These are phyloP conservation scores for Setomelanomma holmii DNA, from an alignment of 2,329 filamentous ascomycete species.

Conservation along the genomic window DNA sequence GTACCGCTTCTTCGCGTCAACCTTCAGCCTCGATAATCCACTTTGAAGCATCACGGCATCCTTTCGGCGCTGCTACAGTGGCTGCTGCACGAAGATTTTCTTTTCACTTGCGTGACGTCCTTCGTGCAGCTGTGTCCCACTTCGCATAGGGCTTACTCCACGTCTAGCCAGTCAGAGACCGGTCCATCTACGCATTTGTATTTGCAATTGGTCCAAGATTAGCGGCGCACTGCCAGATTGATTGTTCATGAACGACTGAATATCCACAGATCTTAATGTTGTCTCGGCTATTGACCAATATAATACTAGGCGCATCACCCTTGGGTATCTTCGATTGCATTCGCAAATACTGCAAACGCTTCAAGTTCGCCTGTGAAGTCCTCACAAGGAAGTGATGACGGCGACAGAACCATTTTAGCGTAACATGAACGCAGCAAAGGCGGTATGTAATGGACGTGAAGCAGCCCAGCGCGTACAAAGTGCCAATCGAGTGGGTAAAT, in stretches of 20 bases:
- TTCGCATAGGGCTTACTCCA: not conserved
- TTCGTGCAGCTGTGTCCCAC: constrained; percentile 13
- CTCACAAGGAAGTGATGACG: too few species aligned
- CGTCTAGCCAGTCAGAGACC: not conserved
- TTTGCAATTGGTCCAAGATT: too few species aligned
- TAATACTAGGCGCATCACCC: too few species aligned
- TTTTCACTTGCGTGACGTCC: constrained; percentile 34
- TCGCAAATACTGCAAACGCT: too few species aligned
- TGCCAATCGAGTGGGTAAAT: constrained; percentile 33
- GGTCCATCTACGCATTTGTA: too few species aligned
- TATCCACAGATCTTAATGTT: too few species aligned
- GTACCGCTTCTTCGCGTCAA: constrained; percentile 34
- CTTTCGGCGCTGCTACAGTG: constrained; percentile 22
- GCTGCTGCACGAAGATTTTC: constrained; percentile 36
- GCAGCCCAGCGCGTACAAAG: constrained; percentile 26
- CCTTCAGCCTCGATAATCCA: constrained; percentile 30
- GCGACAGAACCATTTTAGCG: not conserved
- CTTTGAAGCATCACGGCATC: constrained; percentile 14
- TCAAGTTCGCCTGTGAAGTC: too few species aligned
- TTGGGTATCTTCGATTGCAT: too few species aligned
- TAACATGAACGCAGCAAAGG: not conserved
- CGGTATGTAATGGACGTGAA: constrained; percentile 17
- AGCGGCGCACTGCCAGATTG: too few species aligned
- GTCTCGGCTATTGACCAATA: too few species aligned
- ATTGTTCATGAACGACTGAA: too few species aligned